Evolutionary conservation across 78 protist species (phyloP).

Genomic region (Corallochytrium limacisporum): DNA sequence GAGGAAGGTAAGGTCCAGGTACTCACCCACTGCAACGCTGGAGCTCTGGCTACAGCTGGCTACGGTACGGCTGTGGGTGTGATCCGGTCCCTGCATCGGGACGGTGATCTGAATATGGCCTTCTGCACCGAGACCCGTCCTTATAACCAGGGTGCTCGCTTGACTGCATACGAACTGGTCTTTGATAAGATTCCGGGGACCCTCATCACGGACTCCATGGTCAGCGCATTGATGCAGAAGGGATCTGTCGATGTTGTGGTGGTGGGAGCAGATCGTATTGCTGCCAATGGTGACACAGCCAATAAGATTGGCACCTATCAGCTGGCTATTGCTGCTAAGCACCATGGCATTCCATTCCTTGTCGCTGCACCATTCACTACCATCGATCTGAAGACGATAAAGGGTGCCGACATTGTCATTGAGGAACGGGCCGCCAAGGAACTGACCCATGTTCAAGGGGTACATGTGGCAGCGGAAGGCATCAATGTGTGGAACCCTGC

Average conservation of each 20-base stretch:
- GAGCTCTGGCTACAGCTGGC: constrained; percentile 50
- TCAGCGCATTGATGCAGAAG: neutral
- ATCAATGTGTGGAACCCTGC: constrained; percentile 52
- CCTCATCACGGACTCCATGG: constrained; percentile 37
- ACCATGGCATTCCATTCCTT: constrained; percentile 39
- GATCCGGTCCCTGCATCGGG: constrained; percentile 15
- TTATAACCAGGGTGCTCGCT: constrained; percentile 47
- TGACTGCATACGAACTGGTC: constrained; percentile 43
- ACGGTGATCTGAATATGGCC: constrained; percentile 4
- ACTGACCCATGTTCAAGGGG: constrained; percentile 8
- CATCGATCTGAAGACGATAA: constrained; percentile 3
- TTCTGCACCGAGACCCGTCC: constrained; percentile 55
- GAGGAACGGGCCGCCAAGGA: constrained; percentile 39
- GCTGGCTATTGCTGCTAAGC: constrained; percentile 34
- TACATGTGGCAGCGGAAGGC: constrained; percentile 15
- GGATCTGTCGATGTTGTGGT: constrained; percentile 21
- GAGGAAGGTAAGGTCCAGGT: neutral
- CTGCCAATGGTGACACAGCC: constrained; percentile 55
- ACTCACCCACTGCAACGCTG: constrained; percentile 59
- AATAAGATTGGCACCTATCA: constrained; percentile 55
- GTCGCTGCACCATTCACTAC: constrained; percentile 49
- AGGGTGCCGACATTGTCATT: constrained; percentile 22
- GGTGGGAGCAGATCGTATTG: constrained; percentile 56
- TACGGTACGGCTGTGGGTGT: constrained; percentile 69
- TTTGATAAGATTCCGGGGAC: constrained; percentile 33